Percentiles rank a stretch among this genome's conserved stretches.
phyloP scores from a whole-genome alignment of 108 stramenopile species.

The Nitzschia inconspicua region DNA sequence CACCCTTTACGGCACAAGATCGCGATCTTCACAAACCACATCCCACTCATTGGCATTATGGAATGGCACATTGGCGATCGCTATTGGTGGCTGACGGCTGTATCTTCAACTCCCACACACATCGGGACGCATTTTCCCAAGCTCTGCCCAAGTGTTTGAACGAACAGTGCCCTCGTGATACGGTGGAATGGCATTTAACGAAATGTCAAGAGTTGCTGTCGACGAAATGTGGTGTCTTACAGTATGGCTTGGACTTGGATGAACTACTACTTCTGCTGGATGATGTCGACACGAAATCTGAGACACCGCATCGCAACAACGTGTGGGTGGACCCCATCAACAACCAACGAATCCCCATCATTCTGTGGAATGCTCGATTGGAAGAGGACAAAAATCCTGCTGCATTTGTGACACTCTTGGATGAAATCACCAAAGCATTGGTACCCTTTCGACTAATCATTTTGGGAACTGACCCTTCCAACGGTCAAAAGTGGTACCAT shows the following conservation, averaged over 20 bases:
- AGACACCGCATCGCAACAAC: too few relatives aligned
- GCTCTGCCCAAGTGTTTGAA: conserved; percentile 19
- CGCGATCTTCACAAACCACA: conserved; percentile 14
- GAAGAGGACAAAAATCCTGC: conserved; percentile 26
- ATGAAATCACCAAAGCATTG: not conserved
- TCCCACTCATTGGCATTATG: conserved; percentile 23
- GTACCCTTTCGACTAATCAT: conserved; percentile 13
- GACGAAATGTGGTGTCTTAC: conserved; percentile 11
- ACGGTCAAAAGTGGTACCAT: conserved; percentile 14
- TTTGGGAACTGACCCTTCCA: conserved; percentile 16
- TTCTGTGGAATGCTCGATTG: conserved; percentile 27
- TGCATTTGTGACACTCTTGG: conserved; percentile 9
- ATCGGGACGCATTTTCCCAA: conserved; percentile 1
- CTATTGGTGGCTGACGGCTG: conserved; percentile 18
- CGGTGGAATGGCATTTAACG: conserved; percentile 14
- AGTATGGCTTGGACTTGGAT: conserved; percentile 23
- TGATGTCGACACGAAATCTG: too few relatives aligned
- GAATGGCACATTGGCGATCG: conserved; percentile 23
- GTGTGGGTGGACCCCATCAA: too few relatives aligned
- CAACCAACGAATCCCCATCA: not conserved
- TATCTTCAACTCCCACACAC: conserved; percentile 21
- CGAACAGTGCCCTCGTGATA: conserved; percentile 22
- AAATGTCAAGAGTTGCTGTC: conserved; percentile 2
- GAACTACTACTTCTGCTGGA: too few relatives aligned
- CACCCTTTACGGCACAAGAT: conserved; percentile 19